Base-by-base conservation (phyloP, 2,329 filamentous ascomycete genomes). In the Blastomyces percursus region DNA sequence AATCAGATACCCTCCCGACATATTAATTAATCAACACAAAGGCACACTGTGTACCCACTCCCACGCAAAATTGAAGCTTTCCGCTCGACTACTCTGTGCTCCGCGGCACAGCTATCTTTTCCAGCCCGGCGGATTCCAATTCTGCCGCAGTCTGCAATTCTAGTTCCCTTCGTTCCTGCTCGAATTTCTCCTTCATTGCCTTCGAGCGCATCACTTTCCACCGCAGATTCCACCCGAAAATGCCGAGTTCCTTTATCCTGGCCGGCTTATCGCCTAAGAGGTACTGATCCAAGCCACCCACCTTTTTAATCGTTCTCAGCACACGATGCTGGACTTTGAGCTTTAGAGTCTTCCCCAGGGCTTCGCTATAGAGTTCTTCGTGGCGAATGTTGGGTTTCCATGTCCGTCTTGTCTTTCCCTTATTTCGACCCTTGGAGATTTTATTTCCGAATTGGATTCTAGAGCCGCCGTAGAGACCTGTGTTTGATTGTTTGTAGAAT, bases 261-360 rank as follows among this genome's bases (percentile, higher is more conserved):
- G 81, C 82, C 19, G 87, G 80, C 77, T 91, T 94, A 73, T 86
- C 83, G 68, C 91, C 91, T 51, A 96, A 80, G 55, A 99, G 80
- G 77, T 99, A 99, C 71, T 91, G 86, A 75, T 99, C 94, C 66
- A 99, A 81, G 8, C 94, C 91, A 64, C 93, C 93, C 65, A 88
- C 85, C 73, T 91, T 93, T 72, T 90, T 86, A 71, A 97, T 89
- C 44, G 79, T 80, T 59, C 79, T 71, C 68, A 80, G 66, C 38
- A 78, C 77, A 59, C 76, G 73, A 61, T 75, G 74, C 11, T 77
- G 78, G 40, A 80, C 74, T 65, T 78, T 79, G 61, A 81, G 72
- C 60, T 70, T 74, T n/a, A 81, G 69, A 21, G 75, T 70, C 54
- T 75, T 68, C 9, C 70, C 72, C 40, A 81, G 71, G 0, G 77